Evolutionary conservation across 2,329 filamentous ascomycete species (phyloP).

Genomic region (Helotiales sp.): DNA sequence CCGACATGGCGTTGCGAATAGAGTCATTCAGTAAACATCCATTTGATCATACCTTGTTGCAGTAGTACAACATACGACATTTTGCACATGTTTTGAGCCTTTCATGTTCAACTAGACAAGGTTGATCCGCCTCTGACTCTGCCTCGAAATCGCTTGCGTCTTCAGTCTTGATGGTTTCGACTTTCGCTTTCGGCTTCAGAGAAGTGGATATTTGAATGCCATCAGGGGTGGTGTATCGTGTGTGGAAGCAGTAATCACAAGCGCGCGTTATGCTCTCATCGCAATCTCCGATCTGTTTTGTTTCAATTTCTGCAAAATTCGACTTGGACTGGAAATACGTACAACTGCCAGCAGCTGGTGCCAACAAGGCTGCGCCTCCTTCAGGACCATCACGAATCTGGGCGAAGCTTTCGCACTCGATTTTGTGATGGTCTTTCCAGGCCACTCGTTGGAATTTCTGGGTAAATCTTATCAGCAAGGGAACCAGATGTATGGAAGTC

Average conservation of each 20-base stretch:
- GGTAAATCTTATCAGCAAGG: background rate
- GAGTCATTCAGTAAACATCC: background rate
- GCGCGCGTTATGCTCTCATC: background rate
- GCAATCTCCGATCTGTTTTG: background rate
- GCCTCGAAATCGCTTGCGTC: background rate
- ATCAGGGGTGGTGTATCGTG: background rate
- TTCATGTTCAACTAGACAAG: background rate
- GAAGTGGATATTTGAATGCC: background rate
- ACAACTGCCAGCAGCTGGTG: background rate
- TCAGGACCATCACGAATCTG: no score
- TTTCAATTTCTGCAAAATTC: background rate
- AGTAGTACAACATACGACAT: background rate
- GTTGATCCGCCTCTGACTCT: no score
- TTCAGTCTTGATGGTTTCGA: background rate
- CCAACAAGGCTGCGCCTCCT: no score
- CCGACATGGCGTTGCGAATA: no score
- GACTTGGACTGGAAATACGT: background rate
- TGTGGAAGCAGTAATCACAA: background rate
- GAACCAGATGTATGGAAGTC: background rate
- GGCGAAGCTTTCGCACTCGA: background rate
- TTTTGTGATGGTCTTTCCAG: constrained; percentile 3
- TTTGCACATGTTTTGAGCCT: background rate
- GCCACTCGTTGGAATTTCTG: background rate
- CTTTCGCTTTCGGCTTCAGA: background rate
- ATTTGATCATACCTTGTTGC: background rate